A percentile compares a stretch with the other conserved stretches of the same genome.
These are phyloP conservation scores for Fusarium liriodendri DNA, from an alignment of 2,329 filamentous ascomycete species.

Conservation along the genomic window DNA sequence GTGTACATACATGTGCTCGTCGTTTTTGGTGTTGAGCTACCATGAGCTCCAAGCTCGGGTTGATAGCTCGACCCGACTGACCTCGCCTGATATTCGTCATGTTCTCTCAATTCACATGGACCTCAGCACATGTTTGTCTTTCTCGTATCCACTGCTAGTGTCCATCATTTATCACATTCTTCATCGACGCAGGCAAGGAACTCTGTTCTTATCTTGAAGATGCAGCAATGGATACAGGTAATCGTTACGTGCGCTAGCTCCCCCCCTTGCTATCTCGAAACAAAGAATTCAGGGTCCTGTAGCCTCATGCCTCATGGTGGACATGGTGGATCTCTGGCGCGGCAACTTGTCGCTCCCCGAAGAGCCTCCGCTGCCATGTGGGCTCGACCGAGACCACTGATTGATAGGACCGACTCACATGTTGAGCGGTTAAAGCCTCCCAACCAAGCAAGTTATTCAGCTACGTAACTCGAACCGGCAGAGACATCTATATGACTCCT, in stretches of 20 bases:
- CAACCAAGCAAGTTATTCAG: constrained; percentile 11
- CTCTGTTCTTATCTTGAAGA: constrained; percentile 12
- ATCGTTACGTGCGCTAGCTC: constrained; percentile 37
- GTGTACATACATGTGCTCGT: too few species aligned
- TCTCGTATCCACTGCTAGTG: background rate
- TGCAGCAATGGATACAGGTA: constrained; percentile 37
- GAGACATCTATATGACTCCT: constrained; percentile 34
- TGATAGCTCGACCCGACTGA: background rate
- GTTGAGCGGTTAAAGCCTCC: constrained; percentile 16
- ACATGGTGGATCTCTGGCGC: constrained; percentile 27
- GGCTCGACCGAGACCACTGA: constrained; percentile 29
- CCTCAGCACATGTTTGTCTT: background rate
- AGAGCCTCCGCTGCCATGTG: constrained; percentile 45
- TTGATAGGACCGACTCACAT: constrained; percentile 38
- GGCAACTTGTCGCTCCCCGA: constrained; percentile 36
- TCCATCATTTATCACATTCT: constrained; percentile 1
- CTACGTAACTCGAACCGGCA: constrained; percentile 1
- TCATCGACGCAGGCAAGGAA: background rate
- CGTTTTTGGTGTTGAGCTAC: constrained; percentile 2
- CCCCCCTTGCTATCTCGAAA: constrained; percentile 27
- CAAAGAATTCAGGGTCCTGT: constrained; percentile 35
- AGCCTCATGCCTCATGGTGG: constrained; percentile 12
- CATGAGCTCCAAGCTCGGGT: background rate
- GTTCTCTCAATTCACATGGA: background rate
- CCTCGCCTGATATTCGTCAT: background rate